Evolutionary conservation across 345 rosid genomes (phyloP).

Genomic region (Trapa incisa): DNA sequence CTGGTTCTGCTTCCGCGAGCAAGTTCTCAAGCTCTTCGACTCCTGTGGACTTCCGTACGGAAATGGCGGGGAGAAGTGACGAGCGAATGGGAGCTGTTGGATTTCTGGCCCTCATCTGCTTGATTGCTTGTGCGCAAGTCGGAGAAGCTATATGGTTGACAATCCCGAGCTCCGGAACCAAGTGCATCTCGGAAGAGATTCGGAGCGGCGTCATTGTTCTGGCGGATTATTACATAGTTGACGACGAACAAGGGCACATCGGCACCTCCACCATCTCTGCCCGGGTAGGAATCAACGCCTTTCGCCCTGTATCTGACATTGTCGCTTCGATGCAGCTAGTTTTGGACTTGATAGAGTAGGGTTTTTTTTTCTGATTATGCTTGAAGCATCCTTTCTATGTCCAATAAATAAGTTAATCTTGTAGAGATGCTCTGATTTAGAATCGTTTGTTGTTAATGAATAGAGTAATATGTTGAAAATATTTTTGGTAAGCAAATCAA

Average conservation of each 20-base stretch:
- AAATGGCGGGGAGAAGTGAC: neutral
- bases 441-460: too few species aligned
- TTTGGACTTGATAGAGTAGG: neutral
- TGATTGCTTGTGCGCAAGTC: neutral
- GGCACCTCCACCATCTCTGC: constrained; percentile 28
- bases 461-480: neutral
- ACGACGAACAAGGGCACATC: constrained; percentile 39
- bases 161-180: constrained; percentile 69
- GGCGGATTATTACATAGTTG: constrained; percentile 64
- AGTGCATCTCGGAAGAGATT: constrained; percentile 93
- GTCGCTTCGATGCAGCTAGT: too few species aligned
- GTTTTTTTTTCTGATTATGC: neutral
- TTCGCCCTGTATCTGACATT: neutral
- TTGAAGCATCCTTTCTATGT: neutral
- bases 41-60: constrained; percentile 3
- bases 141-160: constrained; percentile 67
- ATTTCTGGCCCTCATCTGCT: neutral
- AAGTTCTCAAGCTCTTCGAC: neutral
- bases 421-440: neutral
- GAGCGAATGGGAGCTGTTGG: neutral
- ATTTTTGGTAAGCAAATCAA: neutral
- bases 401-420: neutral
- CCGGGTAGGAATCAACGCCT: constrained; percentile 28
- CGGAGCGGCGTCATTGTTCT: constrained; percentile 68
- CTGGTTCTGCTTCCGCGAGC: neutral